These are phyloP conservation scores for Schizophyllum amplum DNA, from an alignment of 1,284 basidiomycete genomes.

Conservation along the genomic window DNA sequence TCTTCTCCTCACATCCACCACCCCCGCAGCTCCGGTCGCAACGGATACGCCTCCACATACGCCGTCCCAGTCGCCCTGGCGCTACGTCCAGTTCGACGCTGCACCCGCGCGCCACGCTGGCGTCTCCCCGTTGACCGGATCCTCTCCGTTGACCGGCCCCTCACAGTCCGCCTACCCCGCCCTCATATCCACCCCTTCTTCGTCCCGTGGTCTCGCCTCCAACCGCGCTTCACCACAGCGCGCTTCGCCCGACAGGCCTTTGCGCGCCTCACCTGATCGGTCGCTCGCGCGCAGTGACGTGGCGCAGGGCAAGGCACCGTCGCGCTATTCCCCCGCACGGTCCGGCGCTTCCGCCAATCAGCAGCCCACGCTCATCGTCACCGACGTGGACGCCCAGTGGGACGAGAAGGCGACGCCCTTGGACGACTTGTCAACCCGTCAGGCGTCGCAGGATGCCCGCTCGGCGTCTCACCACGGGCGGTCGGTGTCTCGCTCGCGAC, in stretches of 20 bases:
- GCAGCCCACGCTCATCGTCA: slow-evolving; percentile 11
- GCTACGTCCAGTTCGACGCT: slow-evolving; percentile 24
- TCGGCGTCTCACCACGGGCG: too few species aligned
- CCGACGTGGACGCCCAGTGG: not conserved
- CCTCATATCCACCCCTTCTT: slow-evolving; percentile 11
- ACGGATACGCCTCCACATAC: slow-evolving; percentile 17
- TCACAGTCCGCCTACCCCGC: not conserved
- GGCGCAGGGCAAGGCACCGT: not conserved
- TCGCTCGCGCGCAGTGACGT: not conserved
- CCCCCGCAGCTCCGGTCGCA: slow-evolving; percentile 22
- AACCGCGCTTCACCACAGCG: too few species aligned
- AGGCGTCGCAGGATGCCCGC: too few species aligned
- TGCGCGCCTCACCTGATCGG: not conserved
- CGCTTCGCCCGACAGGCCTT: too few species aligned
- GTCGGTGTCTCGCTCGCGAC: too few species aligned
- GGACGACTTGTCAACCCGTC: not conserved
- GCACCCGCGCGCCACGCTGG: slow-evolving; percentile 14
- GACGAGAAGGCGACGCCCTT: not conserved
- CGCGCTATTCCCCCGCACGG: slow-evolving; percentile 12
- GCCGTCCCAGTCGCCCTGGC: slow-evolving; percentile 26
- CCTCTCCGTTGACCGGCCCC: not conserved
- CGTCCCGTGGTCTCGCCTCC: not conserved
- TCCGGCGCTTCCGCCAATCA: slow-evolving; percentile 37
- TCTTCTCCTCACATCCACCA: slow-evolving; percentile 22
- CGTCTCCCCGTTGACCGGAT: not conserved